Evolutionary conservation across 768 basidiomycete species (phyloP).

Genomic region (Termitomyces sp.): DNA sequence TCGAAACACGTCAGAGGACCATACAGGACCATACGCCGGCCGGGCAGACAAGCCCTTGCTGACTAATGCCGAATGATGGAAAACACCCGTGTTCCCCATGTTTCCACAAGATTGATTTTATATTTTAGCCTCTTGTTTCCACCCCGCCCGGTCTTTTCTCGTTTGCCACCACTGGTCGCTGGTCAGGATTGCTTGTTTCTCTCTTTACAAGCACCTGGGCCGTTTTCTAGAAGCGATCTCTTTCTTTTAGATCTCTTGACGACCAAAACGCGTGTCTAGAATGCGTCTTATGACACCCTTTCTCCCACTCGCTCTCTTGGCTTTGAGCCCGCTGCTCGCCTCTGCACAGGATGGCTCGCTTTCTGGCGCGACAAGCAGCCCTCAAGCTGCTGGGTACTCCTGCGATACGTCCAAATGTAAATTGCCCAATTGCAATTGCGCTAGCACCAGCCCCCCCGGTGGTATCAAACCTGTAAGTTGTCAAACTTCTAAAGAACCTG

Average conservation of each 20-base stretch:
- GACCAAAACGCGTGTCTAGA: neutral
- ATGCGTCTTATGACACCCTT: slow-evolving; percentile 17
- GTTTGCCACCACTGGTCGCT: neutral
- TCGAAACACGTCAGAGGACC: neutral
- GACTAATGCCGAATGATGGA: slow-evolving; percentile 12
- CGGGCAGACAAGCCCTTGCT: slow-evolving; percentile 6
- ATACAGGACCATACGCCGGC: neutral
- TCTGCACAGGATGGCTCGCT: slow-evolving; percentile 51
- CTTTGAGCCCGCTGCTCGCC: slow-evolving; percentile 31
- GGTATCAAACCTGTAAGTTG: slow-evolving; percentile 58
- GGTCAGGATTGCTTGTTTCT: neutral
- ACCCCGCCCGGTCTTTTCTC: neutral
- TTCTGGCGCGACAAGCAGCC: slow-evolving; percentile 48
- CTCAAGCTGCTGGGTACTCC: slow-evolving; percentile 61
- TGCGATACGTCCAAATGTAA: slow-evolving; percentile 65
- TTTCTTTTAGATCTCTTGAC: neutral
- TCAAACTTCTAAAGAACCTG: neutral
- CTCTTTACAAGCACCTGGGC: neutral
- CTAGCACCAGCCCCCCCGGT: slow-evolving; percentile 70
- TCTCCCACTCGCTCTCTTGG: slow-evolving; percentile 20
- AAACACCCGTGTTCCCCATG: slow-evolving; percentile 4
- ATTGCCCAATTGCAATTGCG: slow-evolving; percentile 70
- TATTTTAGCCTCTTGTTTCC: slow-evolving; percentile 1
- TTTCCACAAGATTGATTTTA: neutral
- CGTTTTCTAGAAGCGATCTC: neutral